These are phyloP conservation scores for Russula brevipes DNA, from an alignment of 768 basidiomycete species.

Conservation along the genomic window DNA sequence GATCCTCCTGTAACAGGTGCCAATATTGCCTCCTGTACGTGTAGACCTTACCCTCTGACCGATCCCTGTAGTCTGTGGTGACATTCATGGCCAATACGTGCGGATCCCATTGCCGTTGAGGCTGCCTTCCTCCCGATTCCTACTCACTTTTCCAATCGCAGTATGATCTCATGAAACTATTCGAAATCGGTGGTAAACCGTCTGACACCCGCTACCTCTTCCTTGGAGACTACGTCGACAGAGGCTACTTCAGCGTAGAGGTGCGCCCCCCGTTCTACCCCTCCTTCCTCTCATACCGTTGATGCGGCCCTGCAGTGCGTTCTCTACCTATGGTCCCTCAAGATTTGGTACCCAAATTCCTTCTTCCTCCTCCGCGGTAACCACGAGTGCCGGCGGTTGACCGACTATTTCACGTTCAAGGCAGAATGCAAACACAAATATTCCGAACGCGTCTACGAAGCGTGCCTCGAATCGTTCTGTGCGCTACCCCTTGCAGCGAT, in stretches of 20 bases:
- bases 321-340: slow-evolving; percentile 93
- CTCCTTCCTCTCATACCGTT: slow-evolving; percentile 8
- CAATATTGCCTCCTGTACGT: not conserved
- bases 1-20: slow-evolving; percentile 96
- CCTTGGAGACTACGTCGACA: slow-evolving; percentile 70
- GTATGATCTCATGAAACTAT: slow-evolving; percentile 77
- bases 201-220: slow-evolving; percentile 70
- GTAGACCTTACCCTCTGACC: not conserved
- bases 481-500: slow-evolving; percentile 90
- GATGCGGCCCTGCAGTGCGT: slow-evolving; percentile 64
- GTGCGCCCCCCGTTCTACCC: slow-evolving; percentile 32
- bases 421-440: slow-evolving; percentile 99
- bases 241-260: slow-evolving; percentile 74
- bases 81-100: slow-evolving; percentile 99
- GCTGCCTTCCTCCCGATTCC: not conserved
- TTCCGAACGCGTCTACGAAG: slow-evolving; percentile 92
- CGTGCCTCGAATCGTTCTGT: slow-evolving; percentile 97
- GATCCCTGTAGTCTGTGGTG: slow-evolving; percentile 60
- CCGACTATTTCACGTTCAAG: slow-evolving; percentile 99
- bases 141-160: slow-evolving; percentile 28
- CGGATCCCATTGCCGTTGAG: slow-evolving; percentile 29
- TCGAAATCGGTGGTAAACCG: slow-evolving; percentile 71
- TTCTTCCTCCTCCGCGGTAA: slow-evolving; percentile 96
- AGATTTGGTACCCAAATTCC: slow-evolving; percentile 99
- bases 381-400: slow-evolving; percentile 97